Conservation (phyloP, 495 filamentous ascomycete genomes). For the Amniculicola lignicola region DNA sequence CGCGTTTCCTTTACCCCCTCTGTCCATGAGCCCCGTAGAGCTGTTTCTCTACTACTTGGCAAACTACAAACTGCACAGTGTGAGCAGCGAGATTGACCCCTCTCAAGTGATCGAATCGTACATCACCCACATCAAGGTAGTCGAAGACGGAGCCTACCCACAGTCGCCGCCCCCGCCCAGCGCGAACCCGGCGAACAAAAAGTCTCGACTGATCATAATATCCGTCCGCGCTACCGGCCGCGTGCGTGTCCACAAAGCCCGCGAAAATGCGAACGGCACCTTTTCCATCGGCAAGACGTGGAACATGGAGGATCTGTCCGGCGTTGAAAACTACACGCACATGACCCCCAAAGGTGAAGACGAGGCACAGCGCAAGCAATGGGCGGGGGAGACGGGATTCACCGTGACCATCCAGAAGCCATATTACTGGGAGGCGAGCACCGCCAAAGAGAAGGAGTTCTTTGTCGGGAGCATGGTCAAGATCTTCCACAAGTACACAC, state of each 20-base stretch:
- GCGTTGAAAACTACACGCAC: constrained; percentile 72
- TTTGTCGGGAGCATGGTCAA: constrained; percentile 94
- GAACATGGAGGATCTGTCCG: constrained; percentile 81
- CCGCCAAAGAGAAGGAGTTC: constrained; percentile 93
- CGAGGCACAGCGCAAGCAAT: constrained; percentile 67
- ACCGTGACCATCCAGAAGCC: constrained; percentile 86
- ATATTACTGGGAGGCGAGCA: constrained; percentile 94
- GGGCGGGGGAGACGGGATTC: constrained; percentile 79
- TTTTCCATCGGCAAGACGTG: constrained; percentile 99
- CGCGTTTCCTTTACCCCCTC: constrained; percentile 11
- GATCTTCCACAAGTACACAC: constrained; percentile 93
- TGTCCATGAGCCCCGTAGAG: neutral
- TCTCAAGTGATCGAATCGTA: constrained; percentile 81
- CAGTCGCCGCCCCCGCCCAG: constrained; percentile 78
- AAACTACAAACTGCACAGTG: neutral
- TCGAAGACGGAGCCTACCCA: constrained; percentile 80
- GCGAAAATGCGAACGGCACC: constrained; percentile 87
- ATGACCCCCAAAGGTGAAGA: constrained; percentile 50
- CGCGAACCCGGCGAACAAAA: constrained; percentile 68
- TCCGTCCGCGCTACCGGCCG: constrained; percentile 87
- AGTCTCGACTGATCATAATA: constrained; percentile 84
- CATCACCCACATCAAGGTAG: constrained; percentile 91
- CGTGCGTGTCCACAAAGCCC: constrained; percentile 92
- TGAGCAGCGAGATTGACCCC: constrained; percentile 4
- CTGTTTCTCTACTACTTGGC: constrained; percentile 5